Base-by-base conservation (phyloP, 2,329 filamentous ascomycete species). In the Ceratocystis huliohia region DNA sequence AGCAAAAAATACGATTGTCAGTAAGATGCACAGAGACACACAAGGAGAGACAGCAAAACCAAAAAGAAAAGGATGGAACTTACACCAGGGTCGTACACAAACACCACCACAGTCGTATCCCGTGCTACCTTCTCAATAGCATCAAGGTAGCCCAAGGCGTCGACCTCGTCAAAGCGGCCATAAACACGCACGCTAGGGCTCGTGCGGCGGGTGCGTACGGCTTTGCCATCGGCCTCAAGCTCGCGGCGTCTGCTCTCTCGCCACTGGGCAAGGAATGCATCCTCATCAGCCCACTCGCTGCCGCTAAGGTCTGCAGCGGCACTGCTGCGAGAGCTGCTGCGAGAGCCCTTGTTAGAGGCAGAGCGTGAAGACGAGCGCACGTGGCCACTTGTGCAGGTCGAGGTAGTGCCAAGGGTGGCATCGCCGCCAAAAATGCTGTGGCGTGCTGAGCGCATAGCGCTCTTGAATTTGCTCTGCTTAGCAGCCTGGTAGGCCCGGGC, bases 121-220 rank as follows among this genome's bases (percentile, higher is more conserved):
- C 86, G 77, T 48, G 85, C 81, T 3, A 93, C 90, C 76, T 91
- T 94, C 78, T 99, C 94, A 71, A 97, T 91, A 66, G 93, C 92
- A 75, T 97, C 92, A n/a, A 99, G 82, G 72, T 96, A 99, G 20
- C 92, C 94, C 70, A 88, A 80, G 6, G 91, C 93, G 78, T 97
- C 92, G 1, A 97, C 94, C 68, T 85, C 82, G 69, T 92, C 88
- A 69, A 97, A 78, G 13, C 82, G 83, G 25, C 94, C 94, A 74
- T 88, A 97, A 67, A 87, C 80, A 70, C 89, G 81, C 69, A 88
- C 83, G 71, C 87, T 91, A 0, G 91, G 90, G 74, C 87, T 93
- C 64, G 84, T 87, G 72, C 86, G 84, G 72, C 88, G 80, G 69
- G 81, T 88, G 69, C 82, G 81, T 62, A 85, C 80, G 70, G 80